Base-by-base conservation (phyloP, 164 flowering plant species). In the Berberis thunbergii region DNA sequence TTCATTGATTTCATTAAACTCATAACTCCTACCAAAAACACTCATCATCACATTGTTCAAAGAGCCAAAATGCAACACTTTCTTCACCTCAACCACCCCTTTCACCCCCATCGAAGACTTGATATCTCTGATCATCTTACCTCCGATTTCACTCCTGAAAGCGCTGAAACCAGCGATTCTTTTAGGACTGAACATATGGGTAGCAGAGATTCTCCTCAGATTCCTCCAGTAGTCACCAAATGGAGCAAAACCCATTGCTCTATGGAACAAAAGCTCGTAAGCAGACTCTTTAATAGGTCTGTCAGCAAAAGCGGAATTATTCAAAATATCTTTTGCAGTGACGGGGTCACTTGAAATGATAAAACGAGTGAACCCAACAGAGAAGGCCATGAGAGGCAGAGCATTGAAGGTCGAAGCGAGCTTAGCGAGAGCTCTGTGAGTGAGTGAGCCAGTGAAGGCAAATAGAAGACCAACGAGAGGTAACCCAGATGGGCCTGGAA, bases 181-280 rank as follows among this genome's bases (percentile, higher is more conserved):
- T 65, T 53, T 78, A 1, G 85, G 85, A 55, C 78, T 73, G 66
- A 85, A 85, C 66, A 85, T 60, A 65, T 79, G 76, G 58, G 79
- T 75, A 0, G 83, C 70, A 0, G 89, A 77, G 61, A 83, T 77
- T 42, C 87, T 72, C 65, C 89, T 70, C 49, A 85, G 64, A 39
- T 64, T 74, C 56, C 89, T 74, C 89, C 89, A 85, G 64, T 85
- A 85, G 12, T 75, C 80, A 0, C 89, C 89, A 52, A 46, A 77
- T 2, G 85, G 89, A 61, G 86, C 84, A 44, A 85, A 85, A 0
- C 89, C 86, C 74, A 85, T 85, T 54, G 89, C 89, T 12, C 84
- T 63, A 57, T 81, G 80, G 59, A 83, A 84, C 43, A 84, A 68
- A 3, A 84, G 79, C 68, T 78, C 82, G 49, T 83, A 78, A 5